phyloP scores from a whole-genome alignment of 2,329 filamentous ascomycete genomes.

The Boeremia exigua region DNA sequence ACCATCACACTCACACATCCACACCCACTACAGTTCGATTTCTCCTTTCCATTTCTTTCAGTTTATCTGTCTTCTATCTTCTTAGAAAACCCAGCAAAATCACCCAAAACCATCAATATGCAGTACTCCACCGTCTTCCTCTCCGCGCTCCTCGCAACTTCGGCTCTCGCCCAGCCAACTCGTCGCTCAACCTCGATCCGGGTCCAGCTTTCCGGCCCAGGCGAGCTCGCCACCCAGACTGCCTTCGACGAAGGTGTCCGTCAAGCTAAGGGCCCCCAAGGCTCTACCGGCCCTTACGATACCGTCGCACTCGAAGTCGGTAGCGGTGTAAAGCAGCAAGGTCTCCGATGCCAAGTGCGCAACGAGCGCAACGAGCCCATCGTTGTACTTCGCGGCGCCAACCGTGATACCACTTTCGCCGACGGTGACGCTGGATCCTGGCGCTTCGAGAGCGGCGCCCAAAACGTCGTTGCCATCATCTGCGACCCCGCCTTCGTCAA shows the following conservation, averaged over 20 bases:
- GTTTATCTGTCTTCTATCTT: neutral
- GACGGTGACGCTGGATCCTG: slow-evolving; percentile 10
- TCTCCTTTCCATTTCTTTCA: neutral
- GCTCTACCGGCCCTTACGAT: slow-evolving; percentile 15
- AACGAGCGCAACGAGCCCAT: slow-evolving; percentile 15
- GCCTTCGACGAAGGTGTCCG: slow-evolving; percentile 8
- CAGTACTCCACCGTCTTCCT: slow-evolving; percentile 21
- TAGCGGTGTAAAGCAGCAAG: slow-evolving; percentile 15
- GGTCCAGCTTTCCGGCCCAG: slow-evolving; percentile 8
- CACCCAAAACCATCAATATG: slow-evolving; percentile 10
- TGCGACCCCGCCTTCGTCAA: slow-evolving; percentile 14
- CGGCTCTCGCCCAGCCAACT: slow-evolving; percentile 14
- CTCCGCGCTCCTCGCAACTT: slow-evolving; percentile 16
- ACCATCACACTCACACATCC: neutral
- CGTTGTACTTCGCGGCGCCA: slow-evolving; percentile 12
- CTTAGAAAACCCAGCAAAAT: slow-evolving; percentile 2
- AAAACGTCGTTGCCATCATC: slow-evolving; percentile 8
- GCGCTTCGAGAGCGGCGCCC: slow-evolving; percentile 5
- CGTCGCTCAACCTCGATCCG: slow-evolving; percentile 3
- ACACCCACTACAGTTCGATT: neutral
- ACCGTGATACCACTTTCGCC: slow-evolving; percentile 21
- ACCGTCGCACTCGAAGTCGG: slow-evolving; percentile 17
- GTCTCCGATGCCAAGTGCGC: slow-evolving; percentile 21
- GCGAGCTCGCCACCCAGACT: slow-evolving; percentile 13
- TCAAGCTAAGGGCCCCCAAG: neutral